phyloP scores from a whole-genome alignment of 140 eudicot species.

The Flaveria floridana region DNA sequence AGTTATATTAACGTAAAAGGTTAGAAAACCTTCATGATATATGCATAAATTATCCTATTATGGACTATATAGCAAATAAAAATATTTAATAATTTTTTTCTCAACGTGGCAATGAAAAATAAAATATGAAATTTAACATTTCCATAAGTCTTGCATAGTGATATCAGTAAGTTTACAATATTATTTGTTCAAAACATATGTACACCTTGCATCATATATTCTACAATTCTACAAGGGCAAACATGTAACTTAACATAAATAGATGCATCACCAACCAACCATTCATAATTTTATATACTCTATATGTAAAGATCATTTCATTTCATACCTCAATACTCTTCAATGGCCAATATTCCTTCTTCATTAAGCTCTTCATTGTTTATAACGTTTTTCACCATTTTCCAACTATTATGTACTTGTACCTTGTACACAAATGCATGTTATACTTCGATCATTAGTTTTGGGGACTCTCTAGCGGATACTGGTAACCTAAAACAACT shows the following conservation, averaged over 20 bases:
- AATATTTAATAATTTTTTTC: too few species aligned
- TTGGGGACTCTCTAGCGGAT: constrained; percentile 55
- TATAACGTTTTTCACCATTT: constrained; percentile 10
- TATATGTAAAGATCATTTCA: too few species aligned
- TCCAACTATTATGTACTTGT: constrained; percentile 8
- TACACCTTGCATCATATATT: too few species aligned
- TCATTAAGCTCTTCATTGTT: constrained; percentile 3
- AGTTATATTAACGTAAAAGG: too few species aligned
- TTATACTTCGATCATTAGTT: constrained; percentile 51
- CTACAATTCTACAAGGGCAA: background rate
- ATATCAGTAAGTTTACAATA: too few species aligned
- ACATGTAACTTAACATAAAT: constrained; percentile 10
- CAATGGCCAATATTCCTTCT: constrained; percentile 21
- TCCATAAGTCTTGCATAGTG: too few species aligned
- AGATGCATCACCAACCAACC: background rate
- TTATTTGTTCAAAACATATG: background rate
- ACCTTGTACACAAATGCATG: constrained; percentile 29
- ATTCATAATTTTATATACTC: background rate
- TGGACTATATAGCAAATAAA: too few species aligned
- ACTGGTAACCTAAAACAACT: constrained; percentile 45
- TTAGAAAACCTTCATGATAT: too few species aligned
- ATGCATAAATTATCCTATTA: too few species aligned
- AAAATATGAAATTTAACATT: too few species aligned
- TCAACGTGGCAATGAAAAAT: too few species aligned
- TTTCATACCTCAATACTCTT: background rate